Percentiles rank a stretch among this genome's conserved stretches.
Conservation (phyloP, 805 yeast species). For the Wickerhamomyces subpelliculosus region DNA sequence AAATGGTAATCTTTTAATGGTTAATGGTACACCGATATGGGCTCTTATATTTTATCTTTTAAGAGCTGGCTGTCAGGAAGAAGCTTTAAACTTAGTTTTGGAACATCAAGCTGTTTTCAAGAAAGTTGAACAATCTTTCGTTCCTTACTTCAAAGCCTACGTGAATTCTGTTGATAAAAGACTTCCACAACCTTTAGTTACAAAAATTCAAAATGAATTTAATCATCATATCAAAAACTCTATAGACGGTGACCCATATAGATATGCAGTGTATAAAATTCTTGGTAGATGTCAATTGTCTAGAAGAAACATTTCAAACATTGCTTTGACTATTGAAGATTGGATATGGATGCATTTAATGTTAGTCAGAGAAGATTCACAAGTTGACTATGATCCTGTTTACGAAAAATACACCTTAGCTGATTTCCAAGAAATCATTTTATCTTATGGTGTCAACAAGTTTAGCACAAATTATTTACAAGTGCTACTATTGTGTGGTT, state of each 20-base stretch:
- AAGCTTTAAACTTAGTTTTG: constrained; percentile 64
- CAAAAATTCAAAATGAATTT: constrained; percentile 71
- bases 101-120: constrained; percentile 67
- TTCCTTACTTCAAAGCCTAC: constrained; percentile 69
- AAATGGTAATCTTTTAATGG: constrained; percentile 47
- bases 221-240: constrained; percentile 72
- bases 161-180: constrained; percentile 45
- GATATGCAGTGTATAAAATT: constrained; percentile 83
- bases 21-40: constrained; percentile 92
- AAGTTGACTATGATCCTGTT: constrained; percentile 39
- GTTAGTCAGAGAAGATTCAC: constrained; percentile 54
- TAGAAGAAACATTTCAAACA: constrained; percentile 56
- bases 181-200: constrained; percentile 60
- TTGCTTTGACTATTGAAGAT: constrained; percentile 80
- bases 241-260: constrained; percentile 74
- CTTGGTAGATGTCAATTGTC: constrained; percentile 81
- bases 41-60: constrained; percentile 78
- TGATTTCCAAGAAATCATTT: constrained; percentile 67
- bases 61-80: constrained; percentile 76
- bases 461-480: constrained; percentile 72
- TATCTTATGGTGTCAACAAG: constrained; percentile 65
- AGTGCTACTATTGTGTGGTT: constrained; percentile 65
- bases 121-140: constrained; percentile 80
- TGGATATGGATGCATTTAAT: constrained; percentile 94
- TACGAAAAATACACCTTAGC: constrained; percentile 65